phyloP scores from a whole-genome alignment of 1,139 yeast genomes.

The Nakaseomyces sp. region DNA sequence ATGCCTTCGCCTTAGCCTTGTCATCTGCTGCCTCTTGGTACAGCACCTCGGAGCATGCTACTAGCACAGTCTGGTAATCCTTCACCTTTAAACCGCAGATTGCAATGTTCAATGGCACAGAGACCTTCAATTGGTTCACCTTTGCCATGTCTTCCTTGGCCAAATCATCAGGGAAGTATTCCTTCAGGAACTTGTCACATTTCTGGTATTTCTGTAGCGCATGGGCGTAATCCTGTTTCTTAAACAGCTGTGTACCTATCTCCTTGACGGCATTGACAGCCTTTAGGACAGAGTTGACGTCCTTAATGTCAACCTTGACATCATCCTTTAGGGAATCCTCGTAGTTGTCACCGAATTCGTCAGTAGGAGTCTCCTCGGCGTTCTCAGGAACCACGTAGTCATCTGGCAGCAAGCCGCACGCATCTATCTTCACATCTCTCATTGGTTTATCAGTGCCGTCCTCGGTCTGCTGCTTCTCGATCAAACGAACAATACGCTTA shows the following conservation, averaged over 20 bases:
- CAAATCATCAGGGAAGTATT: conserved; percentile 67
- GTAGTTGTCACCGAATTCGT: conserved; percentile 77
- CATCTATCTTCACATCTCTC: conserved; percentile 58
- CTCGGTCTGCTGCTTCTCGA: conserved; percentile 60
- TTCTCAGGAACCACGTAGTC: conserved; percentile 46
- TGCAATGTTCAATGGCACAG: conserved; percentile 64
- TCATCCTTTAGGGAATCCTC: conserved; percentile 75
- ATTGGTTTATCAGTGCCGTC: conserved; percentile 57
- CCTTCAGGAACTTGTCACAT: conserved; percentile 58
- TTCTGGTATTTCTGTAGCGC: conserved; percentile 65
- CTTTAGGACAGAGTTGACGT: conserved; percentile 54
- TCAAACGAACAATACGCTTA: conserved; percentile 64
- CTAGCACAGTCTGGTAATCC: conserved; percentile 47
- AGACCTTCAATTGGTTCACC: conserved; percentile 46
- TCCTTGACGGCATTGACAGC: conserved; percentile 65
- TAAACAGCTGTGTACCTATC: conserved; percentile 69
- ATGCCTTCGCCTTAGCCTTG: conserved; percentile 71
- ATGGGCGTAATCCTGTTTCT: conserved; percentile 46
- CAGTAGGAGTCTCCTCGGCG: conserved; percentile 36
- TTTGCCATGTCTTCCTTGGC: conserved; percentile 43
- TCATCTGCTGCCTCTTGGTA: conserved; percentile 54
- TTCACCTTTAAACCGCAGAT: conserved; percentile 63
- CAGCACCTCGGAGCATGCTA: conserved; percentile 58
- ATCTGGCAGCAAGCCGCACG: conserved; percentile 66
- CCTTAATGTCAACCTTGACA: conserved; percentile 48